Percentiles rank a stretch among this genome's conserved stretches.
Conservation (phyloP, 2,329 filamentous ascomycete genomes). For the Alternaria sp. region DNA sequence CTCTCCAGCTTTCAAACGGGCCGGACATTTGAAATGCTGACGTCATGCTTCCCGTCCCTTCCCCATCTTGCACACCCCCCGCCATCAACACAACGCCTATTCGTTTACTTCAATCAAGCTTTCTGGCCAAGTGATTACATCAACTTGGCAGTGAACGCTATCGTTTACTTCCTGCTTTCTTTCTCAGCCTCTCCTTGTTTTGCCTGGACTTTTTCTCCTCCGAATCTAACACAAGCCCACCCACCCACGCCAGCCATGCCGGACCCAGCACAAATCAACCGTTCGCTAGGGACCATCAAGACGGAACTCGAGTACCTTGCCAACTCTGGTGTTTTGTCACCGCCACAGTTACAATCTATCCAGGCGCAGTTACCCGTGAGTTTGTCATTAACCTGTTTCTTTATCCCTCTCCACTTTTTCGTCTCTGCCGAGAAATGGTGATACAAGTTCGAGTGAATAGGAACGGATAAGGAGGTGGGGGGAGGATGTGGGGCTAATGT, state of each 20-base stretch:
- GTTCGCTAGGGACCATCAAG: slow-evolving; percentile 23
- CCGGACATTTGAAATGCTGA: neutral
- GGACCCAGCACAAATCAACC: slow-evolving; percentile 27
- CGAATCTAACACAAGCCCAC: no score
- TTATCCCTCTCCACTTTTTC: no score
- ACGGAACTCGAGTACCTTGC: slow-evolving; percentile 31
- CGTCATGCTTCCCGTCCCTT: neutral
- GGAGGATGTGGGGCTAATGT: no score
- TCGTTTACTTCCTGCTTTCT: no score
- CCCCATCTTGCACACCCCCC: neutral
- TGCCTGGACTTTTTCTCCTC: no score
- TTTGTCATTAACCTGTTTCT: no score
- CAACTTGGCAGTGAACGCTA: slow-evolving; percentile 11
- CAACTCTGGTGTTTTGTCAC: slow-evolving; percentile 21
- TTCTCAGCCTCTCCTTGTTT: no score
- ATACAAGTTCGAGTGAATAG: no score
- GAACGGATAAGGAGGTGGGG: no score
- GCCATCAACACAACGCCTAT: neutral
- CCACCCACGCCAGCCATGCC: slow-evolving; percentile 4
- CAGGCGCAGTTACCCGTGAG: slow-evolving; percentile 24
- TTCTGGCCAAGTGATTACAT: neutral
- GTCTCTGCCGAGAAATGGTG: no score
- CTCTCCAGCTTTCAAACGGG: no score
- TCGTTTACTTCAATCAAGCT: neutral
- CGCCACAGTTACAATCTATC: slow-evolving; percentile 28